A percentile compares a stretch with the other conserved stretches of the same genome.
Conservation (phyloP, 1,284 basidiomycete genomes). For the Apiotrichum mycotoxinovorans region DNA sequence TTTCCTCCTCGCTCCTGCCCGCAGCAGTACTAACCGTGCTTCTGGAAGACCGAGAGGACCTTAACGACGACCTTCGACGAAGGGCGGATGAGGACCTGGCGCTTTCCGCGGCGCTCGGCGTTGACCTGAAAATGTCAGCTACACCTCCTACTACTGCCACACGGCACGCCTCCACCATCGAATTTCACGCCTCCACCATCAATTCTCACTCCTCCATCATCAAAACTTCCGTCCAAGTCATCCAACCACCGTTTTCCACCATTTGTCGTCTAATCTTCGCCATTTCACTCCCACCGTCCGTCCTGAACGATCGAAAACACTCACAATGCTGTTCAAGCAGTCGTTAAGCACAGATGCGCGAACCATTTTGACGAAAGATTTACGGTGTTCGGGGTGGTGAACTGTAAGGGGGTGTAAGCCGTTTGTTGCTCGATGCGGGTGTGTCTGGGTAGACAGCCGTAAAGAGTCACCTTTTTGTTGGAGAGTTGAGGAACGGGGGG, state of each 20-base stretch:
- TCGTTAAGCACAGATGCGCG: conserved; percentile 55
- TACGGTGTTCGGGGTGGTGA: no score
- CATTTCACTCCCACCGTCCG: neutral
- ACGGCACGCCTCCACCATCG: neutral
- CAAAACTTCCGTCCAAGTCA: no score
- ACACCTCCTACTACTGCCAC: neutral
- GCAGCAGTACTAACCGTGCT: conserved; percentile 69
- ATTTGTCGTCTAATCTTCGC: neutral
- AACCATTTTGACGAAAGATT: conserved; percentile 43
- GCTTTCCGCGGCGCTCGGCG: conserved; percentile 95
- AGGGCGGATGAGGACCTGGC: conserved; percentile 91
- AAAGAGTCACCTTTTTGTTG: conserved; percentile 6
- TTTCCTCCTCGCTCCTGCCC: neutral
- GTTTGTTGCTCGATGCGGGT: conserved; percentile 6
- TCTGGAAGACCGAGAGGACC: conserved; percentile 94
- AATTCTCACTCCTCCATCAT: neutral
- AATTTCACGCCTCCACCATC: neutral
- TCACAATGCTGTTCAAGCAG: conserved; percentile 66
- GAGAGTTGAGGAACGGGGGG: neutral
- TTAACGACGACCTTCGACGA: conserved; percentile 95
- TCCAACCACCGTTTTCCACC: no score
- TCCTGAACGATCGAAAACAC: neutral
- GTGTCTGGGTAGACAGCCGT: conserved; percentile 3
- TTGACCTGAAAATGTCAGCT: conserved; percentile 61
- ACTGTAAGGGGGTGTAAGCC: conserved; percentile 3